Conservation (phyloP, 2,329 filamentous ascomycete species). For the Trichoderma sp. region DNA sequence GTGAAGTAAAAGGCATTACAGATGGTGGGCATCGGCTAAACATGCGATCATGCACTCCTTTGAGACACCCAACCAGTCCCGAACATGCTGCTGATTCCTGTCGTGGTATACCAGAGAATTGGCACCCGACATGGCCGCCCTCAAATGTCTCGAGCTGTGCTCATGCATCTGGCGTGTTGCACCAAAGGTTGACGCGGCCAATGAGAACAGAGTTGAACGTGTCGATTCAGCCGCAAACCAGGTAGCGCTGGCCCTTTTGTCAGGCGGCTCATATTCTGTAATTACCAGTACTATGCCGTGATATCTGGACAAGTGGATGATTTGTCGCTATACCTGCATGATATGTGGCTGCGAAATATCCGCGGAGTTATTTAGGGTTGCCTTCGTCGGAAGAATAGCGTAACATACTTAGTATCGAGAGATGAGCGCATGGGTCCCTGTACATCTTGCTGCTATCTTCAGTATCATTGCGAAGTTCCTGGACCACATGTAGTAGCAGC, state of each 20-base stretch:
- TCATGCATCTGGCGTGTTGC: not conserved
- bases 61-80: slow-evolving; percentile 18
- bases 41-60: slow-evolving; percentile 9
- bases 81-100: not conserved
- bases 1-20: not conserved
- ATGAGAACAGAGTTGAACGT: not conserved
- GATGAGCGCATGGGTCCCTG: not conserved
- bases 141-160: not conserved
- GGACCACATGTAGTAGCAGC: not conserved
- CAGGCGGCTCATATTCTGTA: not conserved
- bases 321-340: not conserved
- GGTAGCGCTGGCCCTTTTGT: not conserved
- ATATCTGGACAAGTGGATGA: not conserved
- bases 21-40: not conserved
- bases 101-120: not conserved
- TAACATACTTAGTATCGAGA: not conserved
- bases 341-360: not conserved
- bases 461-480: not conserved
- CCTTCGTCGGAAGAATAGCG: not conserved
- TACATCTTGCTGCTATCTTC: not conserved
- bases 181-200: slow-evolving; percentile 3
- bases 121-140: not conserved
- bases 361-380: not conserved
- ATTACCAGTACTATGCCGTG: not conserved
- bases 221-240: not conserved